Evolutionary conservation across 192 early-diverging fungal genomes (phyloP).

Genomic region (Spinellus fusiger): DNA sequence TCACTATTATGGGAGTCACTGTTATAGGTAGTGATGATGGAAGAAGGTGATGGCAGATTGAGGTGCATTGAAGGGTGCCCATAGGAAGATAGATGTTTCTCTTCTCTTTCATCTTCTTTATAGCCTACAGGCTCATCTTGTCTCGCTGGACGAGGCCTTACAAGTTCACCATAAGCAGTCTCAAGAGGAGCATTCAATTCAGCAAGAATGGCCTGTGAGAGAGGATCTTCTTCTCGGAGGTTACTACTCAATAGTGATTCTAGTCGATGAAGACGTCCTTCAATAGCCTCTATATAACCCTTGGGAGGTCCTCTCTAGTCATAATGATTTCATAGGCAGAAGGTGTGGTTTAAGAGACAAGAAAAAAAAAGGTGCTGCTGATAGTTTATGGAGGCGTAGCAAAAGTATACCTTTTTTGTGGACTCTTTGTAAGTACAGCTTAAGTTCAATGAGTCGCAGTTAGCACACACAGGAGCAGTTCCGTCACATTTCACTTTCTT

Average conservation of each 20-base stretch:
- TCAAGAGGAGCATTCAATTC: constrained; percentile 33
- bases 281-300: constrained; percentile 82
- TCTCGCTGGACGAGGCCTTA: constrained; percentile 14
- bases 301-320: constrained; percentile 74
- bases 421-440: constrained; percentile 59
- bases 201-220: constrained; percentile 28
- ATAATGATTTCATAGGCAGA: background rate
- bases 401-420: constrained; percentile 26
- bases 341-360: background rate
- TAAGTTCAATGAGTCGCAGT: constrained; percentile 56
- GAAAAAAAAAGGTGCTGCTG: background rate
- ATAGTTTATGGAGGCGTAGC: background rate
- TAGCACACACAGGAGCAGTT: constrained; percentile 54
- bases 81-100: background rate
- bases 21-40: background rate
- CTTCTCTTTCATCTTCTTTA: background rate
- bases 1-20: too few species aligned
- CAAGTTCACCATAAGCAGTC: constrained; percentile 29
- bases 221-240: constrained; percentile 45
- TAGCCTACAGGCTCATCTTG: background rate
- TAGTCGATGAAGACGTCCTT: constrained; percentile 63
- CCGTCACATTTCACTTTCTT: constrained; percentile 86
- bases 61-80: background rate
- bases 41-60: background rate
- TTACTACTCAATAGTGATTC: constrained; percentile 61